Percentiles rank a stretch among this genome's conserved stretches.
phyloP scores from a whole-genome alignment of 2,329 filamentous ascomycete species.

The Ophiostoma sp. region DNA sequence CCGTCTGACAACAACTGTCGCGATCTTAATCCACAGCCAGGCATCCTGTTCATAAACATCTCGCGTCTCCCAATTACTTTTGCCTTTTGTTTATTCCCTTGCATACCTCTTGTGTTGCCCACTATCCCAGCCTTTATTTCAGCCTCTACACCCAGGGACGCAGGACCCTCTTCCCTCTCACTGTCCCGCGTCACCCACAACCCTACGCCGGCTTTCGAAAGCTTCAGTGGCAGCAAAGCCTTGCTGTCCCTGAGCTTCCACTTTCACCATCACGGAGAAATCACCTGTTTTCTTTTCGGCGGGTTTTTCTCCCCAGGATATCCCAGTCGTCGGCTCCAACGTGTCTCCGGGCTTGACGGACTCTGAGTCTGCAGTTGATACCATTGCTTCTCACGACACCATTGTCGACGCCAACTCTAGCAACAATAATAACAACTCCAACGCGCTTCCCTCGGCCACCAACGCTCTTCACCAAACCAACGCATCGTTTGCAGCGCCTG shows the following conservation, averaged over 20 bases:
- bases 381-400: background rate
- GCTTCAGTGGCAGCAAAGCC: slow-evolving; percentile 22
- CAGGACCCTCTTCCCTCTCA: too few relatives aligned
- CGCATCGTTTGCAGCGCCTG: slow-evolving; percentile 9
- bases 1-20: background rate
- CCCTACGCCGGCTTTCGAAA: slow-evolving; percentile 8
- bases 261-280: slow-evolving; percentile 23
- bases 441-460: slow-evolving; percentile 16
- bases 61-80: slow-evolving; percentile 2
- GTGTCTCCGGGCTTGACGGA: slow-evolving; percentile 15
- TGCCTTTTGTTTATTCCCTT: background rate
- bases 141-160: too few relatives aligned
- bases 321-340: slow-evolving; percentile 14
- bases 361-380: slow-evolving; percentile 5
- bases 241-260: slow-evolving; percentile 22
- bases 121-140: background rate
- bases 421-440: slow-evolving; percentile 12
- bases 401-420: background rate
- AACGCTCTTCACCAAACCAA: background rate
- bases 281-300: slow-evolving; percentile 22
- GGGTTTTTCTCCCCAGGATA: slow-evolving; percentile 19
- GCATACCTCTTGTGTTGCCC: background rate
- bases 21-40: background rate
- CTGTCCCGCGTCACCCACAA: too few relatives aligned
- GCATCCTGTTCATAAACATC: background rate